Conservation (phyloP, 495 filamentous ascomycete species). For the Aspergillus asperescens region DNA sequence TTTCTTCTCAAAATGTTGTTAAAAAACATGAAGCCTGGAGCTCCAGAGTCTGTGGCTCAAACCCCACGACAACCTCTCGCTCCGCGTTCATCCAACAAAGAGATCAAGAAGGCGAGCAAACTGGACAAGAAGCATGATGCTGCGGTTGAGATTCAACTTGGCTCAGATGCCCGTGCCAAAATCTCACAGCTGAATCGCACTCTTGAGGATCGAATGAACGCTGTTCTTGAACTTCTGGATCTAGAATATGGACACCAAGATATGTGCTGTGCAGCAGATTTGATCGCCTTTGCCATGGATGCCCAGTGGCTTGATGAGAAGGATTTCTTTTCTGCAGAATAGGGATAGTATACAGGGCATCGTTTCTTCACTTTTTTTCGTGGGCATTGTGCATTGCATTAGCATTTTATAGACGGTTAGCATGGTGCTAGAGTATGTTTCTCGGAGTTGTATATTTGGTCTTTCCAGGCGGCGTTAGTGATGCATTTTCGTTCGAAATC, state of each 20-base stretch:
- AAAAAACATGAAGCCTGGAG: constrained; percentile 34
- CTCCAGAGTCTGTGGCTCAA: constrained; percentile 13
- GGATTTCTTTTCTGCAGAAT: constrained; percentile 34
- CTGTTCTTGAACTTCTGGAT: constrained; percentile 36
- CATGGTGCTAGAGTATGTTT: constrained; percentile 1
- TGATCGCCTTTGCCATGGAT: constrained; percentile 46
- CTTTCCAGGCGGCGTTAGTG: no score
- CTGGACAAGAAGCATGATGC: constrained; percentile 13
- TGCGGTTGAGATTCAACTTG: not conserved
- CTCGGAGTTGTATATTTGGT: not conserved
- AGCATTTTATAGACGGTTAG: not conserved
- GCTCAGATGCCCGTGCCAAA: constrained; percentile 13
- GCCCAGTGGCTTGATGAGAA: constrained; percentile 39
- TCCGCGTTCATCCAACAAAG: constrained; percentile 34
- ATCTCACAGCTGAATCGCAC: constrained; percentile 26
- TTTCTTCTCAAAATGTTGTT: constrained; percentile 46
- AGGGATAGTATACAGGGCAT: not conserved
- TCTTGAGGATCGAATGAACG: constrained; percentile 30
- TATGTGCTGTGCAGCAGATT: constrained; percentile 47
- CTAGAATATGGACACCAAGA: constrained; percentile 39
- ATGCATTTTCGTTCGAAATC: no score
- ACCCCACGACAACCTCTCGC: constrained; percentile 31
- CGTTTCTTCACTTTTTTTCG: not conserved
- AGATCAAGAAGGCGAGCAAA: constrained; percentile 11
- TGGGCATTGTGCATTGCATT: not conserved